phyloP scores from a whole-genome alignment of 2,329 filamentous ascomycete genomes.

The Xylaria sp. region DNA sequence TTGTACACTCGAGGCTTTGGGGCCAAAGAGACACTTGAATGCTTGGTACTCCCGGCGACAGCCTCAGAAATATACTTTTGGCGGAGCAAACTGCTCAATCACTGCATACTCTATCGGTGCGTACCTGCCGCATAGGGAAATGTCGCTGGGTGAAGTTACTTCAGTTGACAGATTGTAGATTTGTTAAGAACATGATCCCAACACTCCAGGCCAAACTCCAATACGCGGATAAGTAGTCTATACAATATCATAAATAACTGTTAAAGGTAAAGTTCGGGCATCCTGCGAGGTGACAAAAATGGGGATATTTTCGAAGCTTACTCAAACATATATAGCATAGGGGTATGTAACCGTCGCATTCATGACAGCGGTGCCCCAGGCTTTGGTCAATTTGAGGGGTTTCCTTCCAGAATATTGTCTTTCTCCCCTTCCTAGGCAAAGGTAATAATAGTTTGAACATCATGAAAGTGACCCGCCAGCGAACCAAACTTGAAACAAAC shows the following conservation, averaged over 20 bases:
- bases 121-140: neutral
- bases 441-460: neutral
- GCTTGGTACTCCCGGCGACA: neutral
- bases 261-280: neutral
- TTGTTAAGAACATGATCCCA: neutral
- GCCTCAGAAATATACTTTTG: neutral
- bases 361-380: neutral
- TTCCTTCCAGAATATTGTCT: neutral
- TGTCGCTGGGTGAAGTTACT: neutral
- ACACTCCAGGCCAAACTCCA: neutral
- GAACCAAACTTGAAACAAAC: neutral
- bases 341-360: too few species aligned
- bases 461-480: neutral
- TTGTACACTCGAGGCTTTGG: conserved; percentile 2
- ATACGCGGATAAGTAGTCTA: neutral
- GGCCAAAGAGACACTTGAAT: neutral
- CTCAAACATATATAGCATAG: neutral
- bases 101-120: neutral
- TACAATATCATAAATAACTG: neutral
- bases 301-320: neutral
- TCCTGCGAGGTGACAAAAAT: neutral
- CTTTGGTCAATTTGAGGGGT: neutral
- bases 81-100: neutral
- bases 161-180: neutral
- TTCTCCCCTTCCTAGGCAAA: neutral